phyloP scores from a whole-genome alignment of 371 early-diverging fungal species.

The Furculomyces boomerangus region DNA sequence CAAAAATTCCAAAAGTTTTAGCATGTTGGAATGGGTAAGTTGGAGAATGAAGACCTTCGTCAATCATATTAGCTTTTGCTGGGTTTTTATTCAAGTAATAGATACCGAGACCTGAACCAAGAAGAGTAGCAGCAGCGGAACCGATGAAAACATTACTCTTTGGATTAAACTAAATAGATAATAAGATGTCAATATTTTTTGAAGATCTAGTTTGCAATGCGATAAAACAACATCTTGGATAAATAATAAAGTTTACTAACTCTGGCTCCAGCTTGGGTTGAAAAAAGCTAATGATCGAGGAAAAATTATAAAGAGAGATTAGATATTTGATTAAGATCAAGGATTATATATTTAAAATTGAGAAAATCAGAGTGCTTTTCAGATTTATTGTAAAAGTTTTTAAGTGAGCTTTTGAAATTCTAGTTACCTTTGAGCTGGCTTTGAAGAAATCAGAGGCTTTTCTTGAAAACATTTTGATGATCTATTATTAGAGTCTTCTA shows the following conservation, averaged over 20 bases:
- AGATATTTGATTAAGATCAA: background rate
- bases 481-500: background rate
- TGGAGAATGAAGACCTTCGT: constrained; percentile 84
- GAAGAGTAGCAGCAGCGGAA: constrained; percentile 10
- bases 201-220: background rate
- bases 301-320: background rate
- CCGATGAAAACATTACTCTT: constrained; percentile 12
- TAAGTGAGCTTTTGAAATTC: background rate
- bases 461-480: constrained; percentile 19
- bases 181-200: background rate
- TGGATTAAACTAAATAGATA: background rate
- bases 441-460: constrained; percentile 11
- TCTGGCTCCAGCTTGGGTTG: constrained; percentile 7
- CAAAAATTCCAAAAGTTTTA: constrained; percentile 64
- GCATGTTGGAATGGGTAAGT: constrained; percentile 77
- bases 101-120: constrained; percentile 16
- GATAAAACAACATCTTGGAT: background rate
- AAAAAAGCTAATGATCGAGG: constrained; percentile 6
- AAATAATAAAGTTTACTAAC: constrained; percentile 4
- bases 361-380: background rate
- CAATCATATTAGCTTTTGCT: constrained; percentile 38
- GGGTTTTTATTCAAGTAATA: constrained; percentile 17
- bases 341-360: background rate
- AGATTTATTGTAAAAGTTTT: background rate
- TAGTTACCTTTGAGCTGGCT: constrained; percentile 13